Evolutionary conservation across 306 rosid genomes (phyloP), one percentile per base, ranked within the genome.

Genomic region (Vicia sativa): DNA sequence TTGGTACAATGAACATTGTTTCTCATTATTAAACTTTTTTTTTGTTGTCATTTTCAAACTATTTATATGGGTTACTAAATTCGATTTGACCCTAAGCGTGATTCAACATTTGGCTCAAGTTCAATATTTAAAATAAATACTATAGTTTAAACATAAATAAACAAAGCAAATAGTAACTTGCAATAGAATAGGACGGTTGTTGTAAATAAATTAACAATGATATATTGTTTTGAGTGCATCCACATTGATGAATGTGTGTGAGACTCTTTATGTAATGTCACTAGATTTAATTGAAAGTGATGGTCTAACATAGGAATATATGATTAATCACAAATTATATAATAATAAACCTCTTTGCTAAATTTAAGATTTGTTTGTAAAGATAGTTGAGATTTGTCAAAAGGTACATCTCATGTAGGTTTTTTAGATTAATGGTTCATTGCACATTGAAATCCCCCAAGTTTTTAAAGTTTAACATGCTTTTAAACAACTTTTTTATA

Each of bases 341-440:
- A 4, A 70, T 25, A 4, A 46, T 77, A 16, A 28, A 64, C 76
- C 46, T 71, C 11, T 26, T 62, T 60, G 46, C 5, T 6, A 52
- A 62, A 26, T 57, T 65, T 39, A 48, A 46, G 50, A 50, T 66
- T 52, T 72, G 11, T 65, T 74, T 62, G 54, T 21, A 23, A 59
- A 74, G 79, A 82, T 81, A 77, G 66, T 79, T 67, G 73, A 74
- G 83, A 78, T 60, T 65, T 72, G 72, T 80, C 70, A 70, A 78
- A 80, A n/a, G 75, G 80, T 77, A 73, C 71, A 65, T 75, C 62
- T 77, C 65, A 73, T 71, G 84, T 55, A 58, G 65, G 55, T 68
- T 69, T 46, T 66, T 80, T 83, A 54, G 74, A 82, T 52, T 68
- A 82, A 84, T 79, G 84, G 81, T 77, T 68, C 79, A 81, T 63